These are phyloP conservation scores for Amauroascus niger DNA, from an alignment of 2,329 filamentous ascomycete genomes.

Conservation along the genomic window DNA sequence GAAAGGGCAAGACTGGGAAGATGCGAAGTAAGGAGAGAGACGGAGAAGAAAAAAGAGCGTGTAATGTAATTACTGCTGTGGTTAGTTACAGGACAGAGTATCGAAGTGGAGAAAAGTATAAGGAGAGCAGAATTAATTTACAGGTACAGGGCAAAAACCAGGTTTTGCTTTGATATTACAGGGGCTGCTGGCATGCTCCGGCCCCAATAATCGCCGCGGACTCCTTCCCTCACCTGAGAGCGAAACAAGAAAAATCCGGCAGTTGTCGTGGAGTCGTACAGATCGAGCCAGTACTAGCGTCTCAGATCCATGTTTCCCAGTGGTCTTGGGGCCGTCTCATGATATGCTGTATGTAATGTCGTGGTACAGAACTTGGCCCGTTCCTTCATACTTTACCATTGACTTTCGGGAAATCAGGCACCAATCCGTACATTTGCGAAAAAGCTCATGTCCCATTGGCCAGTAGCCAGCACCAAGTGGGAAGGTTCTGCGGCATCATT, in stretches of 20 bases:
- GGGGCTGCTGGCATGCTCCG: neutral
- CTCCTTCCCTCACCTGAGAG: neutral
- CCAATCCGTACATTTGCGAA: neutral
- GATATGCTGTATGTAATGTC: too few relatives aligned
- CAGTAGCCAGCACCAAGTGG: neutral
- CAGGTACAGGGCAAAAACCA: neutral
- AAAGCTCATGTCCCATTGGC: neutral
- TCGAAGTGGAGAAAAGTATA: neutral
- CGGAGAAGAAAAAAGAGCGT: constrained; percentile 16
- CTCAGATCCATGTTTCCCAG: neutral
- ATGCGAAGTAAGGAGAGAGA: neutral
- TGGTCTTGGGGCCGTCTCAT: neutral
- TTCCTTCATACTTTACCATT: neutral
- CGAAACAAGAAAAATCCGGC: neutral
- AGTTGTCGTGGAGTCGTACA: neutral
- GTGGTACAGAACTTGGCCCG: too few relatives aligned
- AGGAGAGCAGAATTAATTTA: constrained; percentile 4
- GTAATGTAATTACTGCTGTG: neutral
- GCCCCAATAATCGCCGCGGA: neutral
- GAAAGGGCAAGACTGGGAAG: constrained; percentile 18
- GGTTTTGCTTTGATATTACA: neutral
- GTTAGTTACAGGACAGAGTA: too few relatives aligned
- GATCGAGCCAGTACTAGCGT: neutral
- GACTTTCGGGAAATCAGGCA: neutral
- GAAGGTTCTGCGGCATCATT: neutral